A percentile compares a stretch with the other conserved stretches of the same genome.
Conservation (phyloP, 2,329 filamentous ascomycete species). For the Lachnellula suecica region DNA sequence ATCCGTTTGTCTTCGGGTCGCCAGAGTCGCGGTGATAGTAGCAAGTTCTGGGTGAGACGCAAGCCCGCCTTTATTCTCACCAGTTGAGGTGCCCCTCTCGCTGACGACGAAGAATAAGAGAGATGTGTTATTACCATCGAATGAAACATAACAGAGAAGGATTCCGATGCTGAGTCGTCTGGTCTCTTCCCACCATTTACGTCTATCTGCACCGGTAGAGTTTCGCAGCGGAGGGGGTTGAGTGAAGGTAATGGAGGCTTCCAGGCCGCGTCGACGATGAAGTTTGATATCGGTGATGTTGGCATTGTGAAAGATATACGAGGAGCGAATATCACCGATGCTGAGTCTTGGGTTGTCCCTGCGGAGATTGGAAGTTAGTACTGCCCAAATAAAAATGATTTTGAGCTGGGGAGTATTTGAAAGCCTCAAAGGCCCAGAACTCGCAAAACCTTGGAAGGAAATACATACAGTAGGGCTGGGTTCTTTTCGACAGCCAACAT, state of each 20-base stretch:
- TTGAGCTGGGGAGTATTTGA: too few relatives aligned
- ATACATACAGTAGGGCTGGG: too few relatives aligned
- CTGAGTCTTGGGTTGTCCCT: neutral
- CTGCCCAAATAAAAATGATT: too few relatives aligned
- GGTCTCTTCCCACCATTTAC: constrained; percentile 48
- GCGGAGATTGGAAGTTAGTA: too few relatives aligned
- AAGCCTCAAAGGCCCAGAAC: too few relatives aligned
- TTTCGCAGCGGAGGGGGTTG: neutral
- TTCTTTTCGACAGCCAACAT: constrained; percentile 4
- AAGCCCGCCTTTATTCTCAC: constrained; percentile 1
- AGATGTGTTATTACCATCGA: neutral
- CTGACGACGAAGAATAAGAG: constrained; percentile 10
- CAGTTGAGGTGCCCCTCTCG: neutral
- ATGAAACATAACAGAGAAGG: constrained; percentile 44
- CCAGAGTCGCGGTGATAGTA: neutral
- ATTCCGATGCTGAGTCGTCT: constrained; percentile 46
- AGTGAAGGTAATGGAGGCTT: neutral
- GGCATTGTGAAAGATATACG: neutral
- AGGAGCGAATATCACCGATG: neutral
- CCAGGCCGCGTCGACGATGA: neutral
- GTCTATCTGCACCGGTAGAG: constrained; percentile 21
- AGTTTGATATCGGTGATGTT: neutral
- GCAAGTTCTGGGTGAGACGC: neutral
- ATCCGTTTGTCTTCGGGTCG: constrained; percentile 7
- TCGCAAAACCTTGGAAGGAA: too few relatives aligned